These are phyloP conservation scores for Monosporascus cannonballus DNA, from an alignment of 2,329 filamentous ascomycete species.

Conservation along the genomic window DNA sequence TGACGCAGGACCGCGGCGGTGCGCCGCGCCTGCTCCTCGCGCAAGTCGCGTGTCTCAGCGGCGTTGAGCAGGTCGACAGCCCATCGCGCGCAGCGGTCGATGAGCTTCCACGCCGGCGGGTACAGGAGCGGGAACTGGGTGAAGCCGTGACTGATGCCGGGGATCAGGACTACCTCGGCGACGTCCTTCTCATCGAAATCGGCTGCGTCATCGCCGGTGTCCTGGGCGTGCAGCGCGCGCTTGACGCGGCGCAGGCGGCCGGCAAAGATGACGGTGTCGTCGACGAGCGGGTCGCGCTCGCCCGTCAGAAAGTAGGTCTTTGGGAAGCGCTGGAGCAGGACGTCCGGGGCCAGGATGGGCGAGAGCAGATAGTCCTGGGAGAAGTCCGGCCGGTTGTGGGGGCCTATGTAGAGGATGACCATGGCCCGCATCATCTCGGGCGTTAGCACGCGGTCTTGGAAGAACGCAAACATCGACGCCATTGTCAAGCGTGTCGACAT, in stretches of 20 bases:
- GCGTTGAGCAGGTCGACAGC: slow-evolving; percentile 68
- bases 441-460: slow-evolving; percentile 88
- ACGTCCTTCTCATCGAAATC: slow-evolving; percentile 68
- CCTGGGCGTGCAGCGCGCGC: slow-evolving; percentile 43
- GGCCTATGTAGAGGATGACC: slow-evolving; percentile 96
- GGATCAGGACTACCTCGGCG: slow-evolving; percentile 77
- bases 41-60: slow-evolving; percentile 35
- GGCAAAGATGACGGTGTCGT: slow-evolving; percentile 95
- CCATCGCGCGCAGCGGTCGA: slow-evolving; percentile 74
- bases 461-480: slow-evolving; percentile 96
- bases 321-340: slow-evolving; percentile 77
- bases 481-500: slow-evolving; percentile 85
- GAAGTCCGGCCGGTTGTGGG: slow-evolving; percentile 89
- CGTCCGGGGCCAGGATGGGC: slow-evolving; percentile 82
- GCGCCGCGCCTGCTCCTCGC: neutral
- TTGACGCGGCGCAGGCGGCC: slow-evolving; percentile 80
- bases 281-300: slow-evolving; percentile 89
- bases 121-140: slow-evolving; percentile 85
- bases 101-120: slow-evolving; percentile 83
- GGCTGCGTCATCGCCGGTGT: slow-evolving; percentile 38
- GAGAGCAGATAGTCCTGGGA: slow-evolving; percentile 85
- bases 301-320: slow-evolving; percentile 93
- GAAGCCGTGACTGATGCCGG: slow-evolving; percentile 89
- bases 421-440: slow-evolving; percentile 99
- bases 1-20: too few species aligned